Percentiles rank a stretch among this genome's conserved stretches.
These are phyloP conservation scores for Triangularia verruculosa DNA, from an alignment of 2,329 filamentous ascomycete species.

Conservation along the genomic window DNA sequence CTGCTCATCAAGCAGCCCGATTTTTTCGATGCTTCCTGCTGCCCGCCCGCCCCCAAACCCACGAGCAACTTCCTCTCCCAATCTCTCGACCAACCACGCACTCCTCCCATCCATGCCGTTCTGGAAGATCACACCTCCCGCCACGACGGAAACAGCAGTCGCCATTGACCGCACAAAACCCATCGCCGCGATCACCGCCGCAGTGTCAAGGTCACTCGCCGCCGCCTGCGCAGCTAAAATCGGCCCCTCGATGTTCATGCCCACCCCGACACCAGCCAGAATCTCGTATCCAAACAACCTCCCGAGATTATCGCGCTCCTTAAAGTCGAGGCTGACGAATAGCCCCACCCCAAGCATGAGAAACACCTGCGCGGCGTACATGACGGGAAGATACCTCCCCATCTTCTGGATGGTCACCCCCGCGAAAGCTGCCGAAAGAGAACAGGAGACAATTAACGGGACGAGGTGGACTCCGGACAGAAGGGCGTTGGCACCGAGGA, in stretches of 20 bases:
- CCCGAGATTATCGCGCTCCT: constrained; percentile 45
- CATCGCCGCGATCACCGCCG: constrained; percentile 65
- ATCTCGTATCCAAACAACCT: constrained; percentile 61
- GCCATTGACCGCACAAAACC: constrained; percentile 67
- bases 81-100: constrained; percentile 43
- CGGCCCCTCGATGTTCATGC: constrained; percentile 67
- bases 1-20: constrained; percentile 42
- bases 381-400: constrained; percentile 61
- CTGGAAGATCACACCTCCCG: constrained; percentile 77
- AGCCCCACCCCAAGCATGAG: constrained; percentile 64
- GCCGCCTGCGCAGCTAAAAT: constrained; percentile 66
- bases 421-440: constrained; percentile 56
- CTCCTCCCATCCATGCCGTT: constrained; percentile 59
- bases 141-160: constrained; percentile 64
- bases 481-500: constrained; percentile 65
- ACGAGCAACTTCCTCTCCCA: constrained; percentile 42
- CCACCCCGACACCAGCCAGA: constrained; percentile 61
- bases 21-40: constrained; percentile 49
- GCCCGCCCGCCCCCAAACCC: constrained; percentile 50
- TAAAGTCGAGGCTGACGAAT: constrained; percentile 56
- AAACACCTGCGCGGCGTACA: constrained; percentile 56
- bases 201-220: constrained; percentile 61
- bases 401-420: constrained; percentile 61
- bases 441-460: constrained; percentile 66
- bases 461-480: constrained; percentile 72